Evolutionary conservation across 371 early-diverging fungal genomes (phyloP).

Genomic region (Rhizopus stolonifer): DNA sequence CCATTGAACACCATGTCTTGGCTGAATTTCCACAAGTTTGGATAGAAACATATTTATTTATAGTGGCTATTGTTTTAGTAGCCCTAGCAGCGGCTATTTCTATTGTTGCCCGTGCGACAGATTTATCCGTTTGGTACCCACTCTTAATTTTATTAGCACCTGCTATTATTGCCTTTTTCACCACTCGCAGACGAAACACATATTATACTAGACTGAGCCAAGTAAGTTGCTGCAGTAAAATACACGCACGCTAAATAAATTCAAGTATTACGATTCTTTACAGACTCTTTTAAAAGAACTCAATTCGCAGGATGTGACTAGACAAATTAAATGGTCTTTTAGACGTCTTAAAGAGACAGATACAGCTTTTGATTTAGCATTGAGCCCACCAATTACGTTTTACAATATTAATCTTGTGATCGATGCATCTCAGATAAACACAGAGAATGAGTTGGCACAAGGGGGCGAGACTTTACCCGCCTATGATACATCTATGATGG

Average conservation of each 20-base stretch:
- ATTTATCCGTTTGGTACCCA: conserved; percentile 39
- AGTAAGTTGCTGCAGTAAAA: conserved; percentile 16
- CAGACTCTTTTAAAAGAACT: conserved; percentile 34
- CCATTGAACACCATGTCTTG: conserved; percentile 24
- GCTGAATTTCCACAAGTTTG: conserved; percentile 34
- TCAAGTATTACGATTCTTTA: conserved; percentile 36
- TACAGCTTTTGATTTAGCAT: conserved; percentile 20
- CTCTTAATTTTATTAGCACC: conserved; percentile 31
- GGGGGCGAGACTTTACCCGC: conserved; percentile 32
- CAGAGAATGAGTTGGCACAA: conserved; percentile 24
- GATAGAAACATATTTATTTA: conserved; percentile 38
- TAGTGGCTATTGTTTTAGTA: conserved; percentile 29
- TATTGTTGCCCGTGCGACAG: conserved; percentile 28
- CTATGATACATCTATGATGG: conserved; percentile 30
- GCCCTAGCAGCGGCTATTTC: conserved; percentile 37
- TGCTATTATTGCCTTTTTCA: conserved; percentile 32
- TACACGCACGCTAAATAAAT: neutral
- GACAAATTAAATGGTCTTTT: conserved; percentile 38
- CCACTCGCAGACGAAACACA: conserved; percentile 33
- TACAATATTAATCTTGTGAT: conserved; percentile 32
- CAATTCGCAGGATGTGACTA: conserved; percentile 27
- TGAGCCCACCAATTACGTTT: conserved; percentile 14
- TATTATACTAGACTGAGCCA: conserved; percentile 24
- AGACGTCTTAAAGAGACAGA: conserved; percentile 34
- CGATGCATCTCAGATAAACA: conserved; percentile 32